Percentiles rank a stretch among this genome's conserved stretches.
These are phyloP conservation scores for Cucurbita argyrosperma DNA, from an alignment of 306 rosid species.

Conservation along the genomic window DNA sequence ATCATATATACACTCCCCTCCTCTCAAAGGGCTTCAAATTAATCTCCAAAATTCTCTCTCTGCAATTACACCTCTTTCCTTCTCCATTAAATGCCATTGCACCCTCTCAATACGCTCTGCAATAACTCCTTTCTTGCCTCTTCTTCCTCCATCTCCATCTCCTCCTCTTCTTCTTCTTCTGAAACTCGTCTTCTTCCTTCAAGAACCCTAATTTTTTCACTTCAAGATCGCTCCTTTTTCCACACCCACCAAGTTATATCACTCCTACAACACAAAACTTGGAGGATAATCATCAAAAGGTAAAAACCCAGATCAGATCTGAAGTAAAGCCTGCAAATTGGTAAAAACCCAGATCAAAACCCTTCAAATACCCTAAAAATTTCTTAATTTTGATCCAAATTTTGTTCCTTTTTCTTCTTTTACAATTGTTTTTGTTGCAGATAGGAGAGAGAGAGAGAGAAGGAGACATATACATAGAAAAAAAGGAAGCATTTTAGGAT, in stretches of 20 bases:
- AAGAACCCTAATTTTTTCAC: background rate
- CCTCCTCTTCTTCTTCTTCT: background rate
- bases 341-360: background rate
- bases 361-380: background rate
- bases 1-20: background rate
- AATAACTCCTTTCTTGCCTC: conserved; percentile 39
- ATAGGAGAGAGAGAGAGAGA: conserved; percentile 3
- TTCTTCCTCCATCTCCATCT: conserved; percentile 7
- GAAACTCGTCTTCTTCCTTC: background rate
- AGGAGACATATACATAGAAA: background rate
- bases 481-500: conserved; percentile 9
- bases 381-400: background rate
- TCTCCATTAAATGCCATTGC: conserved; percentile 93
- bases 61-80: conserved; percentile 67
- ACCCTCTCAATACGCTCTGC: conserved; percentile 97
- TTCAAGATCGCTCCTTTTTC: conserved; percentile 23
- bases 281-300: background rate
- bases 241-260: background rate
- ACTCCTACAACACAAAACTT: background rate
- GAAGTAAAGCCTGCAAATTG: background rate
- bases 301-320: background rate
- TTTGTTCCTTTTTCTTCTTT: background rate
- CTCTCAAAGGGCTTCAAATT: conserved; percentile 10
- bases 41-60: conserved; percentile 10
- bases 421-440: background rate